Base-by-base conservation (phyloP, 768 basidiomycete species). In the Boletus barrowsii region DNA sequence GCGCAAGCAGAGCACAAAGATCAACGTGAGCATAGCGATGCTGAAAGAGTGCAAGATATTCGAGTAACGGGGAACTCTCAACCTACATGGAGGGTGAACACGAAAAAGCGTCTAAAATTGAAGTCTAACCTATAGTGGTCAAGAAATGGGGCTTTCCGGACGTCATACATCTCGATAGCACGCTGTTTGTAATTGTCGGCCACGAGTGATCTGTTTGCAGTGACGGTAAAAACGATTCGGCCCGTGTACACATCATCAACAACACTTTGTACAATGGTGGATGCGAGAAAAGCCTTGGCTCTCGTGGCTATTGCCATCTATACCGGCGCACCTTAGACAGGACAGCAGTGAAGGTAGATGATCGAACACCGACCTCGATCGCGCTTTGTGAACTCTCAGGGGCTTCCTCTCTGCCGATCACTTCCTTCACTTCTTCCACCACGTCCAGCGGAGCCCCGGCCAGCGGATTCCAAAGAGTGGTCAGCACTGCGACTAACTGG, bases 241-340 rank as follows among this genome's bases (percentile, higher is more conserved):
- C 89, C 96, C 4, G 82, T 75, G 69, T 94, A 90, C 46, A 99
- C 90, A 49, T 93, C 88, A 60, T 87, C 86, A 35, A 98, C 83
- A 26, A 97, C 86, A 50, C 84, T 84, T 68, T 98, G 95, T 4
- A 92, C 84, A 22, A 97, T 79, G 0, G 92, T 84, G 0, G 87
- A 83, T 2, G 92, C 80, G 11, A 97, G 75, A 64, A 98, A 96
- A 29, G 80, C 76, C 68, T 96, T 98, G 5, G 93, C 81, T 49
- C 84, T 76, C 0, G 92, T 93, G 9, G 87, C 82, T 61, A 98
- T 91, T 3, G 93, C 93, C 80, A 97, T 86, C 90, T 94, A 64
- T 2, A 39, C 10, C 20, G 47, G 6, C 11, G 24, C 17, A 56
- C 30, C 43, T 50, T 40, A 37, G n/a, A 26, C 18, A 32, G 5